These are phyloP conservation scores for Rhodotorula babjevae DNA, from an alignment of 768 basidiomycete species.

Conservation along the genomic window DNA sequence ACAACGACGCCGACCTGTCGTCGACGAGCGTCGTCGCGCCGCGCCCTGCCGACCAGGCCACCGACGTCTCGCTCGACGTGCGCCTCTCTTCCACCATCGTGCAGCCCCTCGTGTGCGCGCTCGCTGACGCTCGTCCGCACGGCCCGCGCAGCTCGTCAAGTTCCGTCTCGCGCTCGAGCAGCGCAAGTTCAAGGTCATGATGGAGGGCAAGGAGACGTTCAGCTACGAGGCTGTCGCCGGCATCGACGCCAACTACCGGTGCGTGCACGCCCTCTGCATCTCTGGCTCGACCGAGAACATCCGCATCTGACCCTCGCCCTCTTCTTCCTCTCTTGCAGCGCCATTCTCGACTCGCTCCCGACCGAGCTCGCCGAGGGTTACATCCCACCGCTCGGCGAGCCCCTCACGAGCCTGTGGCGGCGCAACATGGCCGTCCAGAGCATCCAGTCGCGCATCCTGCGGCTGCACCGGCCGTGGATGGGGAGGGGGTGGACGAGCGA, in stretches of 20 bases:
- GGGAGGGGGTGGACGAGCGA: background rate
- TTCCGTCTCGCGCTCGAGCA: slow-evolving; percentile 11
- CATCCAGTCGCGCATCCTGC: slow-evolving; percentile 12
- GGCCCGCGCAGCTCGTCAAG: background rate
- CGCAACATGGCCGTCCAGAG: slow-evolving; percentile 10
- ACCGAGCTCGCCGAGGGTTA: background rate
- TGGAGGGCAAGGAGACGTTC: background rate
- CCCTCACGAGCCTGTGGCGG: slow-evolving; percentile 6
- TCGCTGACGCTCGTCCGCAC: background rate
- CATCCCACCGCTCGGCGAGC: slow-evolving; percentile 19
- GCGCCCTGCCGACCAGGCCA: background rate
- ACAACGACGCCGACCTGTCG: slow-evolving; percentile 16
- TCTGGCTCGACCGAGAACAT: too few species aligned
- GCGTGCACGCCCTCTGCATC: background rate
- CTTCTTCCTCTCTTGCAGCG: background rate
- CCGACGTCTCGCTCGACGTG: slow-evolving; percentile 14
- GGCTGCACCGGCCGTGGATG: slow-evolving; percentile 24
- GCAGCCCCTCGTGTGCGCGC: too few species aligned
- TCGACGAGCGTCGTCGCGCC: slow-evolving; percentile 7
- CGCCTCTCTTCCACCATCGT: background rate
- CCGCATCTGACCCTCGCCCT: background rate
- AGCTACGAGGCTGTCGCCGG: slow-evolving; percentile 8
- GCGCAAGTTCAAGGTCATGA: slow-evolving; percentile 9
- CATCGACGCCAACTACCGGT: slow-evolving; percentile 11
- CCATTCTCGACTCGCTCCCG: slow-evolving; percentile 10